phyloP scores from a whole-genome alignment of 2,329 filamentous ascomycete species.

The Botrytis medusae region DNA sequence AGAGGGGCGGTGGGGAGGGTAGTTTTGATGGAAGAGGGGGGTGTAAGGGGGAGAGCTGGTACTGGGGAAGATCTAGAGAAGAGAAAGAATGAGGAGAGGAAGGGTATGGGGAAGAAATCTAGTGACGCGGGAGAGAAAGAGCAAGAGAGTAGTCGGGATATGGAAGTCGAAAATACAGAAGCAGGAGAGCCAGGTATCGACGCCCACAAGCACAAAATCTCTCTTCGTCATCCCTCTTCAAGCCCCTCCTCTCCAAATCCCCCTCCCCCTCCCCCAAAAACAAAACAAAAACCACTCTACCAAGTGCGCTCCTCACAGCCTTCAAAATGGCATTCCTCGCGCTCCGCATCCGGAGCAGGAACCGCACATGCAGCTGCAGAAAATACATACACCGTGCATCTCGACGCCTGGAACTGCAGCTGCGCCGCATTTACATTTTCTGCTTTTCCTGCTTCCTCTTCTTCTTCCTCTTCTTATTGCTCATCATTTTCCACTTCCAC shows the following conservation, averaged over 20 bases:
- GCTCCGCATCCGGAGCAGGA: conserved; percentile 28
- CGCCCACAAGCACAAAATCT: too few species aligned
- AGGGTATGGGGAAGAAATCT: conserved; percentile 24
- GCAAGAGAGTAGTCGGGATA: too few species aligned
- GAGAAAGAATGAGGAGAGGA: background rate
- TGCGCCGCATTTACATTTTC: conserved; percentile 82
- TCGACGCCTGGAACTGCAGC: conserved; percentile 81
- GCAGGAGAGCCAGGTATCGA: background rate
- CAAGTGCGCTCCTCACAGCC: conserved; percentile 37
- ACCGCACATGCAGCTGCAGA: conserved; percentile 31
- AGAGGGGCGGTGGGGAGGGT: conserved; percentile 66
- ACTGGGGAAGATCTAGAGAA: background rate
- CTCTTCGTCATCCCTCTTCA: too few species aligned
- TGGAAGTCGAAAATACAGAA: too few species aligned
- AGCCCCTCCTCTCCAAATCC: background rate
- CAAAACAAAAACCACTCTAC: conserved; percentile 23
- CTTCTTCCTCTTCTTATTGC: background rate
- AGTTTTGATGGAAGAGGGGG: conserved; percentile 28
- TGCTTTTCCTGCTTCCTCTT: conserved; percentile 52
- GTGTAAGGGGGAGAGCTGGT: conserved; percentile 18
- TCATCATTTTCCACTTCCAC: background rate
- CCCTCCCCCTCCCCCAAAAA: background rate
- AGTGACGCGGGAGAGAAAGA: background rate
- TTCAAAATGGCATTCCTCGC: conserved; percentile 35
- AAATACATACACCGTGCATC: conserved; percentile 66